Percentiles rank a stretch among this genome's conserved stretches.
phyloP scores from a whole-genome alignment of 768 basidiomycete species.

The Mycena olivaceomarginata region DNA sequence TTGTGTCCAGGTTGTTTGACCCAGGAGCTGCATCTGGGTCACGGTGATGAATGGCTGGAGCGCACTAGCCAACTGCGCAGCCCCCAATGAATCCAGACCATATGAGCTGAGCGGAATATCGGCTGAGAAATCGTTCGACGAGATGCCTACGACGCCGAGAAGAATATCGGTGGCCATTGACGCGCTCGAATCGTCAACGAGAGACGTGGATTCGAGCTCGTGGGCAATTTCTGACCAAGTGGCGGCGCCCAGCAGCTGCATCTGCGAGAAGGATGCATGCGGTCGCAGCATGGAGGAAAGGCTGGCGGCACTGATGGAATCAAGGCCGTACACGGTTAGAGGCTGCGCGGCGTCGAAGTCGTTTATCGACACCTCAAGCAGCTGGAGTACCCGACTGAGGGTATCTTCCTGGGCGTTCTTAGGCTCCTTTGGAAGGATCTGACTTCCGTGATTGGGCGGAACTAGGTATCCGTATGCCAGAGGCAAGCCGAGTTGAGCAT shows the following conservation, averaged over 20 bases:
- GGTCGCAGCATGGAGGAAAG: constrained; percentile 8
- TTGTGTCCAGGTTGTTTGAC: constrained; percentile 47
- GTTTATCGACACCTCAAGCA: neutral
- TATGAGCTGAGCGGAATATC: constrained; percentile 55
- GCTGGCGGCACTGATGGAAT: constrained; percentile 21
- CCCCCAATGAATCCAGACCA: constrained; percentile 56
- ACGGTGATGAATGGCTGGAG: constrained; percentile 47
- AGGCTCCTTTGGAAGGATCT: neutral
- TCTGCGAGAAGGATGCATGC: constrained; percentile 16
- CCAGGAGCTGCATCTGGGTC: constrained; percentile 55
- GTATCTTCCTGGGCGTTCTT: neutral
- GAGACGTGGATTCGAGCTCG: neutral
- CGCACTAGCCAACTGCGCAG: constrained; percentile 49
- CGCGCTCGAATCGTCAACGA: too few species aligned
- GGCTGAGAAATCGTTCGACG: constrained; percentile 48
- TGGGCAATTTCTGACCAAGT: constrained; percentile 11
- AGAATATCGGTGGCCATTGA: constrained; percentile 16
- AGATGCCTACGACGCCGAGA: constrained; percentile 46
- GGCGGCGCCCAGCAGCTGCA: constrained; percentile 8
- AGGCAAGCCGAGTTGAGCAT: neutral
- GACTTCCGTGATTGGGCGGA: too few species aligned
- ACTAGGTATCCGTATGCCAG: neutral
- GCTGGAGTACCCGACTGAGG: constrained; percentile 7
- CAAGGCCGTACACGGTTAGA: constrained; percentile 17
- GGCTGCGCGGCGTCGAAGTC: constrained; percentile 25